Evolutionary conservation across 2,329 filamentous ascomycete species (phyloP).

Genomic region (Cladophialophora carrionii): DNA sequence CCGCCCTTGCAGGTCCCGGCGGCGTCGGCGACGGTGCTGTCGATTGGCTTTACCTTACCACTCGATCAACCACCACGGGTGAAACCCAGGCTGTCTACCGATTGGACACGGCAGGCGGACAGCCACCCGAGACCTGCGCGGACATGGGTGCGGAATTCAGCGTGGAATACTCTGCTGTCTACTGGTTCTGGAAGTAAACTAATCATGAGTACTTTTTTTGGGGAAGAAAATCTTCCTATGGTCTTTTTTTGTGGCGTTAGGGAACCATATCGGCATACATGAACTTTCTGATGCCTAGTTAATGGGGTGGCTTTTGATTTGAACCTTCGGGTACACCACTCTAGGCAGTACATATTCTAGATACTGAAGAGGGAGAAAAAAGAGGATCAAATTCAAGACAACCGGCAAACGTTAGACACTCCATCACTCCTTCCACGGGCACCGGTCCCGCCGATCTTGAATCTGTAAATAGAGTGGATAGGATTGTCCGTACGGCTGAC

Average conservation of each 20-base stretch:
- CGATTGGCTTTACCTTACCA: conserved; percentile 73
- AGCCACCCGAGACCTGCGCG: conserved; percentile 71
- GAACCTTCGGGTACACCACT: neutral
- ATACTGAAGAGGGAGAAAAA: neutral
- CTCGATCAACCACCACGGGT: conserved; percentile 47
- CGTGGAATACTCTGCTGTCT: conserved; percentile 82
- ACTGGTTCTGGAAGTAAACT: conserved; percentile 59
- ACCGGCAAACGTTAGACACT: neutral
- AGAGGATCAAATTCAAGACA: neutral
- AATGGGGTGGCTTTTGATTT: neutral
- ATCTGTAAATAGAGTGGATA: too few relatives aligned
- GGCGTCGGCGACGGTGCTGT: conserved; percentile 69
- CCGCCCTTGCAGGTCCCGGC: conserved; percentile 60
- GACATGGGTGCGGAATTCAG: conserved; percentile 66
- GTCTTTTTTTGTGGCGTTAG: conserved; percentile 11
- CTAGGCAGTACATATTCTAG: conserved; percentile 1
- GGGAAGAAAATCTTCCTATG: neutral
- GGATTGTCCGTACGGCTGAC: too few relatives aligned
- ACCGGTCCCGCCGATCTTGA: neutral
- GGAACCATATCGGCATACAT: conserved; percentile 1
- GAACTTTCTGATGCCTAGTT: neutral
- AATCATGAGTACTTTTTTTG: neutral
- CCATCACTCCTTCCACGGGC: neutral
- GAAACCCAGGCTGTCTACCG: conserved; percentile 71
- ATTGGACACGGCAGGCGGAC: conserved; percentile 80